Base-by-base conservation (phyloP, 2,329 filamentous ascomycete genomes). In the Scedosporium boydii region DNA sequence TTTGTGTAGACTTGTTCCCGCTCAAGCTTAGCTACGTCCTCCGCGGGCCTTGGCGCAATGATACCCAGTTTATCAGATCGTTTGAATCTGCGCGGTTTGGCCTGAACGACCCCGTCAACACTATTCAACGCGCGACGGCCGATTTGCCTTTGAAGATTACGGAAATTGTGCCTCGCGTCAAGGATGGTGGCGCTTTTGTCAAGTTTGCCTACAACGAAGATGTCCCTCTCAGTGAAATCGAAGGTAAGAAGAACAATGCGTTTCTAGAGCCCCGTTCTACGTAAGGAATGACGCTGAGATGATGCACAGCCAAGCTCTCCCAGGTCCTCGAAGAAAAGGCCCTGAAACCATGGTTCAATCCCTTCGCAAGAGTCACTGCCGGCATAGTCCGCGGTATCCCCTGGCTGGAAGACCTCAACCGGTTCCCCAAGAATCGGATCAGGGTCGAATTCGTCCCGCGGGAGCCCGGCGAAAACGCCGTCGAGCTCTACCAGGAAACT, bases 111-210 rank as follows among this genome's bases (percentile, higher is more conserved):
- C 81, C 83, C 0, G 77, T 83, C 48, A 77, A 77, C 56, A 71
- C 83, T 16, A 79, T 86, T 59, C 83, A 80, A 68, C 82, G 82
- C 61, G 88, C 87, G 0, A 55, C 46, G n/a, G 46, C 18, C 3
- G 59, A 29, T 21, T 83, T 91, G 26, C 89, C 88, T 1, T 77
- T 96, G 58, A 86, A 87, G 63, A 85, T 96, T 57, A 90, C 87
- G 3, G 88, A 96, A 69, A 87, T 97, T 16, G 74, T 97, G 18
- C 92, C 93, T 0, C 83, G 92, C 3, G 79, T 96, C 29, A 93
- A 96, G 69, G 95, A 99, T 70, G 95, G 95, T 16, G 95, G 95
- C 12, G 91, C 91, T 0, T 98, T 96, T 72, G 87, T 98, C 72
- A 97, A 96, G 73, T 92, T 96, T 71, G 82, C 81, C 16, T 84